A percentile compares a stretch with the other conserved stretches of the same genome.
Evolutionary conservation across 441 rosid species (phyloP).

Genomic region (Theobroma grandiflorum): DNA sequence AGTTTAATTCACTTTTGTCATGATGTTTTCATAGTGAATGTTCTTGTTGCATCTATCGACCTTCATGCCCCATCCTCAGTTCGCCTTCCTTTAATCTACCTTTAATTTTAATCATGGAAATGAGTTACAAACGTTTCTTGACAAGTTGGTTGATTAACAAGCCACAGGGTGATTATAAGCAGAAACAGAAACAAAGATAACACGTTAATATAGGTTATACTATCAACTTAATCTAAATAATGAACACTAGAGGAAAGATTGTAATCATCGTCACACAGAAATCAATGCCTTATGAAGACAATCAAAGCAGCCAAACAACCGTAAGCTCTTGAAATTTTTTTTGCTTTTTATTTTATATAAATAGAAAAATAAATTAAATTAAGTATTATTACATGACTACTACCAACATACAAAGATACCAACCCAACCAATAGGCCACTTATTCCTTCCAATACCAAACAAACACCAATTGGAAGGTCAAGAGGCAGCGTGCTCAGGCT

Average conservation of each 20-base stretch:
- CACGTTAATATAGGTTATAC: too few species aligned
- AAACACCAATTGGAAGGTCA: slow-evolving; percentile 33
- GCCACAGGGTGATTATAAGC: too few species aligned
- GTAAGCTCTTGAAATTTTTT: not conserved
- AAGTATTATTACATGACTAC: slow-evolving; percentile 35
- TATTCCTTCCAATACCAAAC: slow-evolving; percentile 41
- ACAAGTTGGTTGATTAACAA: too few species aligned
- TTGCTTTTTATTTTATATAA: slow-evolving; percentile 24
- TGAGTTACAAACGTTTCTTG: too few species aligned
- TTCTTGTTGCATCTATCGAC: too few species aligned
- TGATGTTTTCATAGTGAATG: not conserved
- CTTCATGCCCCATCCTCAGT: too few species aligned
- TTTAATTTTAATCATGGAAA: too few species aligned
- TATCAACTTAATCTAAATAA: too few species aligned
- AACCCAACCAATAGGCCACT: slow-evolving; percentile 33
- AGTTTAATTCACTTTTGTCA: not conserved
- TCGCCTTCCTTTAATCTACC: too few species aligned
- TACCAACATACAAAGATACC: slow-evolving; percentile 29
- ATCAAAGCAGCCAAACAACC: not conserved
- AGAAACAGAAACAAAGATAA: too few species aligned
- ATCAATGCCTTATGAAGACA: not conserved
- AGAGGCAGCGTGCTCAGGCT: slow-evolving; percentile 23
- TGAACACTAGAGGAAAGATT: too few species aligned
- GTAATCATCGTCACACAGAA: not conserved
- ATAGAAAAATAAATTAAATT: slow-evolving; percentile 34